Evolutionary conservation across 306 rosid species (phyloP), one percentile per base, ranked within the genome.

Genomic region (Echinosophora koreensis): DNA sequence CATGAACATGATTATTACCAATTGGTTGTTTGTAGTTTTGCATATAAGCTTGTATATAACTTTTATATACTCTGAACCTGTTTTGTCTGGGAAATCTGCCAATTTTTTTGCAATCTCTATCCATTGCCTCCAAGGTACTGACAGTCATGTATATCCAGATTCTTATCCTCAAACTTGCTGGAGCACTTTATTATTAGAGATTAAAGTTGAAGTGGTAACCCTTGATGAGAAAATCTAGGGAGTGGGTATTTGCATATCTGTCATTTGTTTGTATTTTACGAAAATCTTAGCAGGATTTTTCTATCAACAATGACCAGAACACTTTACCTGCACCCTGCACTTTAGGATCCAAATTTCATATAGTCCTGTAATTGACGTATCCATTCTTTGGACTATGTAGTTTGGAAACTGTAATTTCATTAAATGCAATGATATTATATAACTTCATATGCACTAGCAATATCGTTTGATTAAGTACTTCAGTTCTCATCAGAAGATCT

Each of bases 391-490:
- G 8, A 17, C 6, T 15, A 1, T 65, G 5, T 59, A 58, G 15
- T 73, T 35, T 73, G 55, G 46, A 64, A 61, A 41, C 66, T 58
- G n/a, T 10, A 57, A 15, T 16, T 11, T 41, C 16, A 32, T 66
- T 64, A 49, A 14, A n/a, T 47, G 77, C 76, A 69, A 54, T 71
- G 80, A 52, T 47, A 71, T 71, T 37, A 18, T 38, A 47, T 5
- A 27, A 47, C 73, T 73, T 6, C 5, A 51, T 30, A 46, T 68
- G 71, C 71, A 15, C 54, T 74, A 18, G 52, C 54, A 22, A 52
- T 5, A 5, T 70, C 78, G 66, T 74, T 62, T 55, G 76, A 68
- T 17, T 14, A 52, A 46, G 41, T 49, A 1, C 58, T 57, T 32
- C 35, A 64, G 58, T 56, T 74, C 73, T 76, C 27, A 84, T 44